phyloP scores from a whole-genome alignment of 2,329 filamentous ascomycete genomes.

The Fusarium equiseti region DNA sequence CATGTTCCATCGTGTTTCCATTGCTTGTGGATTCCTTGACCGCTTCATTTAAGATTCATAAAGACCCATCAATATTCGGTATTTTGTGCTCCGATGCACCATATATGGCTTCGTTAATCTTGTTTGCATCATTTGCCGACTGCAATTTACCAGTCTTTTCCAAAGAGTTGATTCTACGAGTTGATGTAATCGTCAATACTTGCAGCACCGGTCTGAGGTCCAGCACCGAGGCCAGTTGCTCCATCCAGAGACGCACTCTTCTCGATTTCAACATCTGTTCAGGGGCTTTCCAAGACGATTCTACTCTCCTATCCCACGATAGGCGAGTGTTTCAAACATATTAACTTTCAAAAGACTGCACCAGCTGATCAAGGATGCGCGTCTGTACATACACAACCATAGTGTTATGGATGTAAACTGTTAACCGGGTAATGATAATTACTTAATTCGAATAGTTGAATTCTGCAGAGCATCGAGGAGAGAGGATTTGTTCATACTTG shows the following conservation, averaged over 20 bases:
- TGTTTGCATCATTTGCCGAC: neutral
- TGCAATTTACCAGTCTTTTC: neutral
- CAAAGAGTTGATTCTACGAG: neutral
- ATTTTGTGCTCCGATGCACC: neutral
- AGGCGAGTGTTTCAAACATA: neutral
- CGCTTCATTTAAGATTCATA: slow-evolving; percentile 3
- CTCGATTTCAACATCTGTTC: neutral
- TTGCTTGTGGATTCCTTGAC: slow-evolving; percentile 18
- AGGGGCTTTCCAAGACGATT: neutral
- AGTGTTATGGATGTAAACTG: neutral
- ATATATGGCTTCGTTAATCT: neutral
- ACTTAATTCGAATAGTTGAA: neutral
- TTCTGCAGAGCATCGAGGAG: neutral
- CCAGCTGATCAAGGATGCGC: neutral
- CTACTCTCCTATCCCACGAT: neutral
- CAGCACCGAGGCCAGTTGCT: neutral
- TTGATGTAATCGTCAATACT: neutral
- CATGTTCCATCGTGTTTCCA: slow-evolving; percentile 15
- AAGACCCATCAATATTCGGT: neutral
- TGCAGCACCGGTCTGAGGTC: neutral
- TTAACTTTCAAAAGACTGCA: neutral
- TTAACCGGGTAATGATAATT: neutral
- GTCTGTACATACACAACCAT: neutral
- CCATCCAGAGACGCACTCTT: neutral
- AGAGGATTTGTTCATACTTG: neutral